Evolutionary conservation across 192 early-diverging fungal genomes (phyloP).

Genomic region (Paraglomus brasilianum): DNA sequence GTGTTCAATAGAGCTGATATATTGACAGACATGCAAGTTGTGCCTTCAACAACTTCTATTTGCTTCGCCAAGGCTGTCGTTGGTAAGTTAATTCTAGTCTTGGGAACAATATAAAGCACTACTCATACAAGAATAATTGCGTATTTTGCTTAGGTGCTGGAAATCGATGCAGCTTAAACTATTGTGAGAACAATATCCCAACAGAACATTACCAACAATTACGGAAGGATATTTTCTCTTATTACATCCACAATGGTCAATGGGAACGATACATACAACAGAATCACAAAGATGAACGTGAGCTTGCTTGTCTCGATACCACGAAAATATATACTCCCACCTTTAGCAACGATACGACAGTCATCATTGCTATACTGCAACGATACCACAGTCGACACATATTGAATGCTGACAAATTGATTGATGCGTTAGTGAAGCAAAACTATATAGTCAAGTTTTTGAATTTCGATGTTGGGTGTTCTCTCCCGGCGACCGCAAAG

Average conservation of each 20-base stretch:
- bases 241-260: conserved; percentile 25
- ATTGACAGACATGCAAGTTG: conserved; percentile 24
- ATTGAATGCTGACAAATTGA: conserved; percentile 33
- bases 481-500: conserved; percentile 34
- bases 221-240: conserved; percentile 6
- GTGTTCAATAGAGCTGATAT: conserved; percentile 30
- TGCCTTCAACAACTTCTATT: conserved; percentile 31
- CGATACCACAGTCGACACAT: conserved; percentile 30
- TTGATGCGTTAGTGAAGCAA: conserved; percentile 24
- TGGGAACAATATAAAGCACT: not conserved
- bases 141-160: conserved; percentile 12
- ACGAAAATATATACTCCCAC: conserved; percentile 11
- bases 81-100: conserved; percentile 9
- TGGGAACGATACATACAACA: conserved; percentile 16
- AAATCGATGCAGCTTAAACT: conserved; percentile 33
- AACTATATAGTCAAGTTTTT: conserved; percentile 38
- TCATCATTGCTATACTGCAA: conserved; percentile 36
- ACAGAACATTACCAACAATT: conserved; percentile 28
- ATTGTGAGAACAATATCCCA: conserved; percentile 36
- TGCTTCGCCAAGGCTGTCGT: conserved; percentile 36
- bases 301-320: not conserved
- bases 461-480: conserved; percentile 38
- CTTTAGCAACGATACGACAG: not conserved
- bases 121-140: not conserved
- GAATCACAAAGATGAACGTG: not conserved